A percentile compares a stretch with the other conserved stretches of the same genome.
Evolutionary conservation across 1,284 basidiomycete genomes (phyloP).

Genomic region (Sporisorium exsertum): DNA sequence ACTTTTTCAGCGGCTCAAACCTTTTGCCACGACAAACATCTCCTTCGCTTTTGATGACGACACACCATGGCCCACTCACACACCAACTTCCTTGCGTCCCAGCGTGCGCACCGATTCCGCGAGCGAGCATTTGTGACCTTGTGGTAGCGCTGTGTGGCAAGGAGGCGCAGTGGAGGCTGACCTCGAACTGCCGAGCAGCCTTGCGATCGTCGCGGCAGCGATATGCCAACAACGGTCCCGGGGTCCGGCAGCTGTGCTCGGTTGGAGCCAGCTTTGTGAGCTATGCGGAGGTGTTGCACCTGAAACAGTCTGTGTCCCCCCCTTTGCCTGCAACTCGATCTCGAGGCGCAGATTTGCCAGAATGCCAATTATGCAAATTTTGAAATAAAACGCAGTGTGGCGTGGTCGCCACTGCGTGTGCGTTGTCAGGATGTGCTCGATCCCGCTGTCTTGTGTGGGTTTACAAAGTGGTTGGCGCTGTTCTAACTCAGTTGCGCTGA

Average conservation of each 20-base stretch:
- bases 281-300: background rate
- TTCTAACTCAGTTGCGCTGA: no score
- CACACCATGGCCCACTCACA: background rate
- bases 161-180: background rate
- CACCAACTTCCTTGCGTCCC: no score
- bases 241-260: background rate
- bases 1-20: no score
- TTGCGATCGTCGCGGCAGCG: constrained; percentile 7
- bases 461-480: no score
- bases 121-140: no score
- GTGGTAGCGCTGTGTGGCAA: no score
- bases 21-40: background rate
- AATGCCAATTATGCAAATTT: background rate
- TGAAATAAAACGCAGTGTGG: background rate
- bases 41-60: background rate
- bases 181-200: background rate
- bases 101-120: no score
- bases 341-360: constrained; percentile 4
- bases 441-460: no score
- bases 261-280: background rate
- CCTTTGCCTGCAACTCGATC: no score
- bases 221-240: background rate
- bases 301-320: background rate
- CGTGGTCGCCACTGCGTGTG: no score
- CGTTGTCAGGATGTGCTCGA: no score